Conservation (phyloP, 495 filamentous ascomycete genomes). For the Amorphotheca resinae region DNA sequence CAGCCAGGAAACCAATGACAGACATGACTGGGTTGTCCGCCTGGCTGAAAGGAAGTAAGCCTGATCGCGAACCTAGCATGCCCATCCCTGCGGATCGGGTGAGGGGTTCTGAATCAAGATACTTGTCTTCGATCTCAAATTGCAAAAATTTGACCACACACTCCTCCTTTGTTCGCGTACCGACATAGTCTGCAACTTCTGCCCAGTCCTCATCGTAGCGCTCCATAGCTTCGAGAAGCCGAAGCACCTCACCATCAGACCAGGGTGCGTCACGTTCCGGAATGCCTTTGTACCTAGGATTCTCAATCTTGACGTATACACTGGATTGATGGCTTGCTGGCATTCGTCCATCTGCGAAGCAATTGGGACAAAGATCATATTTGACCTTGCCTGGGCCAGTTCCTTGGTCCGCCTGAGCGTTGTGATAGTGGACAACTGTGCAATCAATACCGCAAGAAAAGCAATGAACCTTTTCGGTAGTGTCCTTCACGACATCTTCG, state of each 20-base stretch:
- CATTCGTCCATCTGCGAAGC: conserved; percentile 70
- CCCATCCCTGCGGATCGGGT: conserved; percentile 45
- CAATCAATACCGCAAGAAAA: conserved; percentile 87
- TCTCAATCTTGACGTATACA: conserved; percentile 80
- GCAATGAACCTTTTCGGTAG: conserved; percentile 57
- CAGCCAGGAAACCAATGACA: conserved; percentile 83
- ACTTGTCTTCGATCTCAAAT: conserved; percentile 81
- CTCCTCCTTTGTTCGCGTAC: conserved; percentile 84
- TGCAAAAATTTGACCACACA: conserved; percentile 94
- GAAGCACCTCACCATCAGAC: conserved; percentile 77
- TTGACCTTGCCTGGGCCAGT: conserved; percentile 48
- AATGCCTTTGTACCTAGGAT: conserved; percentile 59
- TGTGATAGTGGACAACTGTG: conserved; percentile 84
- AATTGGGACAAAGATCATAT: conserved; percentile 80
- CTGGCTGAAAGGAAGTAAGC: conserved; percentile 73
- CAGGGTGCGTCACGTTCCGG: conserved; percentile 73
- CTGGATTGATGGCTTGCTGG: conserved; percentile 56
- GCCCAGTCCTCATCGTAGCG: conserved; percentile 92
- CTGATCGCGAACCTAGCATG: conserved; percentile 48
- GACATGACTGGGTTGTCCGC: conserved; percentile 92
- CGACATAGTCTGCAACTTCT: conserved; percentile 79
- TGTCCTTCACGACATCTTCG: conserved; percentile 45
- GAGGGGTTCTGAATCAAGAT: conserved; percentile 60
- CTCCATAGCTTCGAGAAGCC: conserved; percentile 81
- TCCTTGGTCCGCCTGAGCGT: conserved; percentile 41